These are phyloP conservation scores for Termitomyces bulborhizus DNA, from an alignment of 768 basidiomycete genomes.

Conservation along the genomic window DNA sequence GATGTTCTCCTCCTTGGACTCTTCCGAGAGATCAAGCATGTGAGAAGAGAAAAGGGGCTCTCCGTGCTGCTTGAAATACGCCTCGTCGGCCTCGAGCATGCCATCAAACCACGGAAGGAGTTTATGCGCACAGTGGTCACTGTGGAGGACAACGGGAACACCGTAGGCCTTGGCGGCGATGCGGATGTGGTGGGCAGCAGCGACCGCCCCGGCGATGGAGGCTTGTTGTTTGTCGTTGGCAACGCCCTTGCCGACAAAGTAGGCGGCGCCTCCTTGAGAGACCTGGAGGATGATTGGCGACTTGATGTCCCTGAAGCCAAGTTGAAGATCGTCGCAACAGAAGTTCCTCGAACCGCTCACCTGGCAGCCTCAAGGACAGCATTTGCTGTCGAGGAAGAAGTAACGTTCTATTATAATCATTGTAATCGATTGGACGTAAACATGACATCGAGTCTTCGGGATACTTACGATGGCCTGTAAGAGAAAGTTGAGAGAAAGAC, in stretches of 20 bases:
- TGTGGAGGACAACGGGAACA: slow-evolving; percentile 95
- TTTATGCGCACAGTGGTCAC: slow-evolving; percentile 98
- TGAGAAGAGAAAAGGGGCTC: slow-evolving; percentile 92
- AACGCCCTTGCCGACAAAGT: slow-evolving; percentile 95
- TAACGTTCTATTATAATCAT: slow-evolving; percentile 66
- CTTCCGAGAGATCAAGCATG: slow-evolving; percentile 98
- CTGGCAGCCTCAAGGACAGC: slow-evolving; percentile 94
- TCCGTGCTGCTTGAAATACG: slow-evolving; percentile 83
- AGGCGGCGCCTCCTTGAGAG: slow-evolving; percentile 95
- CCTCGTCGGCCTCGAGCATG: slow-evolving; percentile 96
- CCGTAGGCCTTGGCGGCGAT: slow-evolving; percentile 86
- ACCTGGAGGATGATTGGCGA: slow-evolving; percentile 97
- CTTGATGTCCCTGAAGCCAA: slow-evolving; percentile 72
- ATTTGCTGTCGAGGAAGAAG: slow-evolving; percentile 93
- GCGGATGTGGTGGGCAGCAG: slow-evolving; percentile 89
- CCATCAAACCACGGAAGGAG: slow-evolving; percentile 99
- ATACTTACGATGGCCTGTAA: slow-evolving; percentile 68
- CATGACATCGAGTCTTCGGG: not conserved
- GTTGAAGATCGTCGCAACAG: slow-evolving; percentile 7
- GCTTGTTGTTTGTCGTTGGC: slow-evolving; percentile 94
- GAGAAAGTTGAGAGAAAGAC: slow-evolving; percentile 3
- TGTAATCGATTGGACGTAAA: slow-evolving; percentile 7
- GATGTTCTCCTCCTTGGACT: slow-evolving; percentile 91
- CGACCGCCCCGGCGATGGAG: slow-evolving; percentile 86
- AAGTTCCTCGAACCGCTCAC: slow-evolving; percentile 28